These are phyloP conservation scores for Avena insularis DNA, from an alignment of 176 grass and related monocot genomes.

Conservation along the genomic window DNA sequence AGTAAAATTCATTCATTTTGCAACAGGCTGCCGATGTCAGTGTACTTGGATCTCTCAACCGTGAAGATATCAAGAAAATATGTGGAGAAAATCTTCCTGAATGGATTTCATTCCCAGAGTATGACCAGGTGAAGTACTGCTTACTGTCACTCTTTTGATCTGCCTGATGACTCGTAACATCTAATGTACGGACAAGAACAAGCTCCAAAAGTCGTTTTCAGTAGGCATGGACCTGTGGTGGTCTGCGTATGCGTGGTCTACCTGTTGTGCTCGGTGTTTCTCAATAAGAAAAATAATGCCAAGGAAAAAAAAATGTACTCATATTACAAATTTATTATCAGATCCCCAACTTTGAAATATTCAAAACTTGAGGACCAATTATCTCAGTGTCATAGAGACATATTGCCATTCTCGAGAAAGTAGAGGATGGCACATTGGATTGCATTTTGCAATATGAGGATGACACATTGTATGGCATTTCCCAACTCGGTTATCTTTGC, in stretches of 20 bases:
- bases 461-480: not conserved
- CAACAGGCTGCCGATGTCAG: constrained; percentile 76
- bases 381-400: too few relatives aligned
- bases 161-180: not conserved
- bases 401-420: too few relatives aligned
- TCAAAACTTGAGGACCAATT: too few relatives aligned
- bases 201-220: not conserved
- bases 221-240: not conserved
- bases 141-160: constrained; percentile 7
- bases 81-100: constrained; percentile 89
- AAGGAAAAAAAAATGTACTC: not conserved
- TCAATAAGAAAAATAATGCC: not conserved
- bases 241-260: not conserved
- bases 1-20: not conserved
- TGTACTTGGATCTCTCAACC: constrained; percentile 65
- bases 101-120: constrained; percentile 93
- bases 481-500: not conserved
- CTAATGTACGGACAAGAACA: not conserved
- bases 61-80: constrained; percentile 93
- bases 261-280: not conserved
- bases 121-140: constrained; percentile 73
- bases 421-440: too few relatives aligned
- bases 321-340: too few relatives aligned
- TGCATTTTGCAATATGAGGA: too few relatives aligned
- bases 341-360: too few relatives aligned